Conservation (phyloP, 768 basidiomycete species). For the Sarcodon sp. region DNA sequence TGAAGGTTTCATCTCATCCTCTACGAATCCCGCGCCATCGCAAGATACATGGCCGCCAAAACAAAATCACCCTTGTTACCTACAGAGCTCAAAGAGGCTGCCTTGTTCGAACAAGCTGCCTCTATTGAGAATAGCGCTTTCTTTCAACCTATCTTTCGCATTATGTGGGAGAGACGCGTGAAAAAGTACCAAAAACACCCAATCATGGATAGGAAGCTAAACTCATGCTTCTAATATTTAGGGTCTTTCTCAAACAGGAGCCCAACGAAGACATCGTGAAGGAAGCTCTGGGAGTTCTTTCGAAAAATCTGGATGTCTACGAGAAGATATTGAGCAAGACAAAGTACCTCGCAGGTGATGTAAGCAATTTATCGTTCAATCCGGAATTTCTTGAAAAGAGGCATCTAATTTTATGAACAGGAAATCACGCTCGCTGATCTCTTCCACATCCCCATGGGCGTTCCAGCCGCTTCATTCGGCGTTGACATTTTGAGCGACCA, state of each 20-base stretch:
- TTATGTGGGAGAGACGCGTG: no score
- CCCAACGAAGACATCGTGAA: background rate
- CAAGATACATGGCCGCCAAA: constrained; percentile 43
- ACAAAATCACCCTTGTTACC: constrained; percentile 6
- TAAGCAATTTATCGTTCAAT: background rate
- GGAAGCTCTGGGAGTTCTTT: constrained; percentile 1
- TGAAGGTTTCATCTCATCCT: constrained; percentile 47
- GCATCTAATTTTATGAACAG: constrained; percentile 8
- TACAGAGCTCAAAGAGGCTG: no score
- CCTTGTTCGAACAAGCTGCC: constrained; percentile 24
- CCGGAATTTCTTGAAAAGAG: background rate
- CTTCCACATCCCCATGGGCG: constrained; percentile 40
- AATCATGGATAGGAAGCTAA: no score
- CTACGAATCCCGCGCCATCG: constrained; percentile 51
- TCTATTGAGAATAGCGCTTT: constrained; percentile 39
- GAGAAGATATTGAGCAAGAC: constrained; percentile 4
- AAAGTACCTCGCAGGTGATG: constrained; percentile 8
- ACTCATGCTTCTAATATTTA: no score
- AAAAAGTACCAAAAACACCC: no score
- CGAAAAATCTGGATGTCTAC: constrained; percentile 6
- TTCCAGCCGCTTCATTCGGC: constrained; percentile 12
- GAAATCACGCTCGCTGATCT: constrained; percentile 44
- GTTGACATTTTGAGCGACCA: constrained; percentile 17
- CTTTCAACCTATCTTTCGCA: no score
- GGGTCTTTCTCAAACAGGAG: background rate